These are phyloP conservation scores for Pseudoscleropodium purum DNA, from an alignment of 225 moss, liverwort and hornwort genomes.

Conservation along the genomic window DNA sequence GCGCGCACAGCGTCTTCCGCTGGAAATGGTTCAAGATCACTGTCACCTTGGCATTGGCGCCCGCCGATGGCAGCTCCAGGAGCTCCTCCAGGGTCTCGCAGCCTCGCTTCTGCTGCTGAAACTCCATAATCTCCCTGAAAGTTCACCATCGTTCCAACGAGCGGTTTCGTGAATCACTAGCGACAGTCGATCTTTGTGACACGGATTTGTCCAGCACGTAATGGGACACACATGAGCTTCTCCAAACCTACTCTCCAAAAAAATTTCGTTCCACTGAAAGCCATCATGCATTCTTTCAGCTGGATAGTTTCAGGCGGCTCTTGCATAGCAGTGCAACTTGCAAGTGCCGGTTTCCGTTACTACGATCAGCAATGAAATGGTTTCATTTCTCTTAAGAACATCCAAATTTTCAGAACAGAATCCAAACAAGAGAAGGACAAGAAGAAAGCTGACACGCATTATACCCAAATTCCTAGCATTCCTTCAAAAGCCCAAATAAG, in stretches of 20 bases:
- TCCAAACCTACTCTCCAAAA: background rate
- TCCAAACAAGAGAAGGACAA: no score
- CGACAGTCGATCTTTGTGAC: background rate
- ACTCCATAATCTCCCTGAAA: constrained; percentile 52
- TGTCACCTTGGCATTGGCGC: constrained; percentile 45
- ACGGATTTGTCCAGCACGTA: background rate
- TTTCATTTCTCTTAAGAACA: no score
- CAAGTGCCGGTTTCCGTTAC: no score
- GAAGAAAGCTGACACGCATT: background rate
- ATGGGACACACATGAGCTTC: background rate
- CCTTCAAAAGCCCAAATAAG: no score
- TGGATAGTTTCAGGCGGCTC: background rate
- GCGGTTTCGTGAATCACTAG: background rate
- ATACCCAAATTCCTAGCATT: background rate
- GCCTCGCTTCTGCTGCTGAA: constrained; percentile 59
- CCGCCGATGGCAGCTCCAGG: constrained; percentile 49
- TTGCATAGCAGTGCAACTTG: background rate
- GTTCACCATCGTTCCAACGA: background rate
- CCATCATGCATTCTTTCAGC: background rate
- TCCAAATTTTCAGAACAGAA: no score
- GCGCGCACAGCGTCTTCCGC: constrained; percentile 70
- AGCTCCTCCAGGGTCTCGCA: constrained; percentile 78
- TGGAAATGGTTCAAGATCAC: constrained; percentile 87
- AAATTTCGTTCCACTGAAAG: background rate
- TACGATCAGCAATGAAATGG: background rate